Evolutionary conservation across 1,139 yeast species (phyloP).

Genomic region (Blastobotrys indianensis): DNA sequence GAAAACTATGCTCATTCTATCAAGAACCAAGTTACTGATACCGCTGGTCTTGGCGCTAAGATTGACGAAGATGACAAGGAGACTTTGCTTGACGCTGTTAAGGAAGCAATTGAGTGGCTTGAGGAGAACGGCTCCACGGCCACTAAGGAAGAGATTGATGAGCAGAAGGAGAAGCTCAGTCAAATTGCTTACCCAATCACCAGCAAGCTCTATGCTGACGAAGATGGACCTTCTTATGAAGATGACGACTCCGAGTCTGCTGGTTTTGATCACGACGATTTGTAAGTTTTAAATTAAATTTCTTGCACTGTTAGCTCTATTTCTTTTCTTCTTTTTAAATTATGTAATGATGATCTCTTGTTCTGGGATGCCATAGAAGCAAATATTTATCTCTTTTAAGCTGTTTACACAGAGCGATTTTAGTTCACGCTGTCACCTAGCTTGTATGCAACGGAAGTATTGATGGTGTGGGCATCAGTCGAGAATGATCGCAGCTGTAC

Average conservation of each 20-base stretch:
- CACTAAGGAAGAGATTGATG: slow-evolving; percentile 87
- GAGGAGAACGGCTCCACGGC: slow-evolving; percentile 86
- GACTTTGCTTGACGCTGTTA: slow-evolving; percentile 78
- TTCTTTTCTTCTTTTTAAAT: neutral
- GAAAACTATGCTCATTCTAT: slow-evolving; percentile 89
- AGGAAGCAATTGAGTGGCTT: slow-evolving; percentile 83
- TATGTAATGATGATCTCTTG: neutral
- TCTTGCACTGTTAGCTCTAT: slow-evolving; percentile 3
- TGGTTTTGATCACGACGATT: slow-evolving; percentile 51
- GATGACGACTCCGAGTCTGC: slow-evolving; percentile 52
- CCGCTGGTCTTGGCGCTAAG: slow-evolving; percentile 62
- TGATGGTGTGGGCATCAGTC: slow-evolving; percentile 66
- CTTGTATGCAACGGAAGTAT: slow-evolving; percentile 70
- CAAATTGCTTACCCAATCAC: slow-evolving; percentile 89
- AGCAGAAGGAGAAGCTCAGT: slow-evolving; percentile 81
- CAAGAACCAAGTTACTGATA: slow-evolving; percentile 72
- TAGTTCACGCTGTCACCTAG: slow-evolving; percentile 21
- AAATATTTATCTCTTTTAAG: neutral
- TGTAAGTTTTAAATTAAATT: slow-evolving; percentile 34
- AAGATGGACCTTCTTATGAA: slow-evolving; percentile 50
- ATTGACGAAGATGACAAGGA: slow-evolving; percentile 90
- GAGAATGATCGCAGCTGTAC: slow-evolving; percentile 67
- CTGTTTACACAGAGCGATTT: neutral
- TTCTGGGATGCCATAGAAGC: neutral
- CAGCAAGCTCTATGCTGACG: slow-evolving; percentile 76